Percentiles rank a stretch among this genome's conserved stretches.
These are phyloP conservation scores for Neocatenulostroma microsporum DNA, from an alignment of 2,329 filamentous ascomycete genomes.

Conservation along the genomic window DNA sequence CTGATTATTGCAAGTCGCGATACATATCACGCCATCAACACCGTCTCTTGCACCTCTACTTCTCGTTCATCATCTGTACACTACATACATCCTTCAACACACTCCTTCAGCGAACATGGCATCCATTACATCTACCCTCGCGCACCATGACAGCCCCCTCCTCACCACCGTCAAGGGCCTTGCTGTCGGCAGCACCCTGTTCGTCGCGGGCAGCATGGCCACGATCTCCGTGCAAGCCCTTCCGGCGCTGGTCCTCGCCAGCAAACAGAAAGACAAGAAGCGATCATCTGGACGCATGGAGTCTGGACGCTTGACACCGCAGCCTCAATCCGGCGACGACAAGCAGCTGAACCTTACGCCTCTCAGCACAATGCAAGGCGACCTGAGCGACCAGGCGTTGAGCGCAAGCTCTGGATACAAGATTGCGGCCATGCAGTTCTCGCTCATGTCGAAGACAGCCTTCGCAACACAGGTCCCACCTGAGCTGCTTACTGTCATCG, in stretches of 20 bases:
- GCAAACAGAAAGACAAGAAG: conserved; percentile 1
- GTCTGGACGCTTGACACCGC: conserved; percentile 12
- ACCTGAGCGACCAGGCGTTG: conserved; percentile 9
- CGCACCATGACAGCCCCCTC: conserved; percentile 6
- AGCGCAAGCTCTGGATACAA: conserved; percentile 19
- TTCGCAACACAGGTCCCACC: conserved; percentile 17
- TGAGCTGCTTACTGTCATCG: conserved; percentile 17
- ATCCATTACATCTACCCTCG: neutral
- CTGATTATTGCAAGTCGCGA: too few species aligned
- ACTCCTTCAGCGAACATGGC: too few species aligned
- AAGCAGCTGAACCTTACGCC: conserved; percentile 9
- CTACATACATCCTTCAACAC: too few species aligned
- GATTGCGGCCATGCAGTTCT: conserved; percentile 23
- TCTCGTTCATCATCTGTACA: too few species aligned
- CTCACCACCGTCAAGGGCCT: conserved; percentile 13
- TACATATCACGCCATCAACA: too few species aligned
- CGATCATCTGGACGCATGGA: neutral
- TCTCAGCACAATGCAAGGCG: conserved; percentile 2
- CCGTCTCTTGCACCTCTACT: too few species aligned
- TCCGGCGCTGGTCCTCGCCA: conserved; percentile 14
- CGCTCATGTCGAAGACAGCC: conserved; percentile 15
- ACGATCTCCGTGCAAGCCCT: conserved; percentile 17
- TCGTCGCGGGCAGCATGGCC: conserved; percentile 16
- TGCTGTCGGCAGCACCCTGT: conserved; percentile 11
- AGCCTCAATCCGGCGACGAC: conserved; percentile 6